A percentile compares a stretch with the other conserved stretches of the same genome.
Conservation (phyloP, 257 asterid species). For the Petunia axillaris region DNA sequence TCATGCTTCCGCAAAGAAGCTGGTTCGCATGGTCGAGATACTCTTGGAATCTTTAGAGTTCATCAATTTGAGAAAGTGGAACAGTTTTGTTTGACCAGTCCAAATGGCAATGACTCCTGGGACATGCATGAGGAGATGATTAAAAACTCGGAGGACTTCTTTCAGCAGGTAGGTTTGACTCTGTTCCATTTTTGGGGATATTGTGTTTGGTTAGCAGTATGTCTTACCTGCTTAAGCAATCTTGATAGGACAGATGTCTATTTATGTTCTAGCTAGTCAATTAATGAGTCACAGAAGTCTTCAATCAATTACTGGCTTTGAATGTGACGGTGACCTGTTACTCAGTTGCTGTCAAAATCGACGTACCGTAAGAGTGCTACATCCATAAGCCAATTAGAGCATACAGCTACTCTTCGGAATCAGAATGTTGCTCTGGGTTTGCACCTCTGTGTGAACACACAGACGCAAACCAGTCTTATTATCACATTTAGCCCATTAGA, state of each 20-base stretch:
- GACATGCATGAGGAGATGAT: constrained; percentile 97
- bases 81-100: constrained; percentile 86
- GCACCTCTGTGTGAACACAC: background rate
- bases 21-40: constrained; percentile 96
- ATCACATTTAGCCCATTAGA: background rate
- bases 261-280: background rate
- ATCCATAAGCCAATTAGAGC: background rate
- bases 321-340: background rate
- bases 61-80: constrained; percentile 96
- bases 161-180: constrained; percentile 55
- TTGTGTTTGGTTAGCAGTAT: background rate
- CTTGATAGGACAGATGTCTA: background rate
- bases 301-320: background rate
- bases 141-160: constrained; percentile 86
- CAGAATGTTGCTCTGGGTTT: constrained; percentile 10
- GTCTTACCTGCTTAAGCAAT: constrained; percentile 16
- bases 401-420: background rate
- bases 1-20: constrained; percentile 96
- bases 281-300: background rate
- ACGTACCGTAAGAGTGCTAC: background rate
- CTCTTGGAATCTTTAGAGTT: constrained; percentile 89
- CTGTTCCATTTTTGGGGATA: background rate
- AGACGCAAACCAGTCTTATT: background rate
- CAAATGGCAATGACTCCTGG: constrained; percentile 83
- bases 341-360: background rate